Base-by-base conservation (phyloP, 2,329 filamentous ascomycete genomes). In the Lasiodiplodia sp. region DNA sequence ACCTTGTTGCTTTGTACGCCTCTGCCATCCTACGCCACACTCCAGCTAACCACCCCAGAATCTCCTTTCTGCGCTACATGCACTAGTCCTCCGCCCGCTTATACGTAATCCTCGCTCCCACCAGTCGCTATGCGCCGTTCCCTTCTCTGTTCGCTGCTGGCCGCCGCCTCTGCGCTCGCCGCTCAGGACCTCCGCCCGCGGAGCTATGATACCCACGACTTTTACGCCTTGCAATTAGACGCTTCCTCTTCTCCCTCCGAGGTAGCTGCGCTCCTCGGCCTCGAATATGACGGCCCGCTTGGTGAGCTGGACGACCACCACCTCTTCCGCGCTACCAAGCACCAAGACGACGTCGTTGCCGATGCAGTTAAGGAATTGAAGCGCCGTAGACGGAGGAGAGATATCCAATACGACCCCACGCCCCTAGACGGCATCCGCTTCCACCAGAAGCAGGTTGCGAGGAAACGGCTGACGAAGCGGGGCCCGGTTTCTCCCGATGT, bases 201-300 rank as follows among this genome's bases (percentile, higher is more conserved):
- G 73, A 87, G 96, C 76, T 92, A 96, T 84, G 87, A 91, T 62
- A 85, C 87, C 49, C 89, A 94, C 80, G 95, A 99, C 80, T 98
- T 97, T 82, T 97, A 98, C 79, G 94, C 96, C 72, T 85, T 99
- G 57, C 92, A 97, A 72, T 87, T 99, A 75, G 88, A 91, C 69
- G 82, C 87, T 14, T 84, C 87, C 47, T 84, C 87, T 7, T 85
- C 88, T 16, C 93, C 94, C 18, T 81, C 87, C 28, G 85, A 91
- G 51, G 85, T 97, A 71, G 94, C 94, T 34, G 82, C 84, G 56
- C 86, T 88, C 25, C 83, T 99, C 10, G 93, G 92, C 23, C 84
- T 97, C 58, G 85, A 87, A 55, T 90, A 97, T 79, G 92, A 97
- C 75, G 95, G 95, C 47, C 88, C 88, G 57, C 85, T 98, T 21